Evolutionary conservation across 2,329 filamentous ascomycete species (phyloP), one percentile per base, ranked within the genome.

Genomic region (Pestalotiopsis sp.): DNA sequence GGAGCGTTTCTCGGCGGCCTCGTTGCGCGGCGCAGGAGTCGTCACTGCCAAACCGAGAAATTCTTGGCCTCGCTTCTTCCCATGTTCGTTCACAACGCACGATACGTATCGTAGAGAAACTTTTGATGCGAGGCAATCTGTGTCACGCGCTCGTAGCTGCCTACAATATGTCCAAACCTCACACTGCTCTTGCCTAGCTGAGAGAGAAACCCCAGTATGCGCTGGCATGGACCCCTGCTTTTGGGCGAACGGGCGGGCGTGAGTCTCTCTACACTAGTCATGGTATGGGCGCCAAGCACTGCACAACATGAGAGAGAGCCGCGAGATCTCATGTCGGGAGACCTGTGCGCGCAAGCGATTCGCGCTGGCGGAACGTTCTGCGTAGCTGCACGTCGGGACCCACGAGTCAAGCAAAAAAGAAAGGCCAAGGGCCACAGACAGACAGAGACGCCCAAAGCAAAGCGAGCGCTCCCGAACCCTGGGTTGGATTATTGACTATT

Each of bases 361-460:
- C 62, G 61, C 67, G 68, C 61, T 66, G 20, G 57, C 62, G 36
- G 67, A 57, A 65, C 57, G 56, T 57, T 36, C 20, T 36, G 66
- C 45, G 56, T 65, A 65, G 66, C 56, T 27, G 31, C 23, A 49
- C 41, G 14, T 49, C 41, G 17, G 17, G 25, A 61, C 36, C 65
- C 64, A 66, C 70, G 74, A 76, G 72, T 76, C 73, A 75, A 72
- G 72, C 72, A 66, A 73, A 71, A 73, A 67, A 66, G 56, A 73
- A 67, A 66, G 56, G 58, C 57, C 69, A 70, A 74, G 72, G 71
- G 31, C 31, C 31, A 36, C 6, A 36, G 31, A 36, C 31, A 36
- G 31, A 9, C 31, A 36, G 31, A 36, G 31, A 72, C 73, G 27
- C 25, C 69, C 71, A 74, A 72, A 71, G 73, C 72, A 74, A 72